Conservation (phyloP, 306 rosid species). For the Malus sieversii region DNA sequence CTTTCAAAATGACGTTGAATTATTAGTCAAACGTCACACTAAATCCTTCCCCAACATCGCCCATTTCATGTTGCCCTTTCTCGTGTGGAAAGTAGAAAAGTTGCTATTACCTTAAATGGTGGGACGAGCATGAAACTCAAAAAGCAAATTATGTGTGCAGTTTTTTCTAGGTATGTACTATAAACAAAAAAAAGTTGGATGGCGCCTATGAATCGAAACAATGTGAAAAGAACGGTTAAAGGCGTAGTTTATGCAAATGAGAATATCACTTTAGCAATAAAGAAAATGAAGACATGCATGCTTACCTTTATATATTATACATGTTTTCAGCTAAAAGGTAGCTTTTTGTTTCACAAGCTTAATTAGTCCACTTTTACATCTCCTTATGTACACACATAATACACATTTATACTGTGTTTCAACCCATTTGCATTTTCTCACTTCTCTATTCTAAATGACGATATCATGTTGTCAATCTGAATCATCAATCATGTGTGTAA, state of each 20-base stretch:
- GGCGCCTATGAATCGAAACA: background rate
- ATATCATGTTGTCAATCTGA: no score
- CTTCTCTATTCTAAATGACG: no score
- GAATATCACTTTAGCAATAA: background rate
- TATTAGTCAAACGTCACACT: no score
- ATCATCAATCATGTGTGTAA: no score
- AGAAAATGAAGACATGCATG: background rate
- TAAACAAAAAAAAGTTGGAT: background rate
- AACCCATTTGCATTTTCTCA: background rate
- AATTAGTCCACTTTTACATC: background rate
- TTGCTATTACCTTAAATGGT: background rate
- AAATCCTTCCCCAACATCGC: background rate
- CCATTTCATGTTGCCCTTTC: background rate
- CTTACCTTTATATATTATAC: background rate
- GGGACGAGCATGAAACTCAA: background rate
- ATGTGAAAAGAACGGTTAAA: background rate
- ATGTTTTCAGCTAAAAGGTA: background rate
- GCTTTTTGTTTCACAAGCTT: background rate
- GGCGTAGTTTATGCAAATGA: background rate
- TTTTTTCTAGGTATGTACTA: background rate
- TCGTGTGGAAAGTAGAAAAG: background rate
- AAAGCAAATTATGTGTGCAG: background rate
- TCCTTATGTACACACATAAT: background rate
- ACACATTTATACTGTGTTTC: background rate
- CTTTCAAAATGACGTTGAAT: fast-evolving